Conservation (phyloP, 768 basidiomycete species). For the Termitomyces sp. region DNA sequence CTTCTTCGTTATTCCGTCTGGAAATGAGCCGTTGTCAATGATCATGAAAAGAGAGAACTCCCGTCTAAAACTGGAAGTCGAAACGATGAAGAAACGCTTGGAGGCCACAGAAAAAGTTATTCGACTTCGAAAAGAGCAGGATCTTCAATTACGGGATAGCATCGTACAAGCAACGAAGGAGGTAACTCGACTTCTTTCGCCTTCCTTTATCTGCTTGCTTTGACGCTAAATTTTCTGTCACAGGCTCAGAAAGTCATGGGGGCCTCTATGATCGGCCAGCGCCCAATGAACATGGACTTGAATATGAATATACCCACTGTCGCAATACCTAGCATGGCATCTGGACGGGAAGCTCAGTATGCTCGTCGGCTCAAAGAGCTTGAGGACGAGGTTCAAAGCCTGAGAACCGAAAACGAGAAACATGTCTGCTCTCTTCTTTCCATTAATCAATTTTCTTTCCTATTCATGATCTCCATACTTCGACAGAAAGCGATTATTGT, state of each 20-base stretch:
- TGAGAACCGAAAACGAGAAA: constrained; percentile 74
- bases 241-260: constrained; percentile 81
- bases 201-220: neutral
- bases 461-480: constrained; percentile 11
- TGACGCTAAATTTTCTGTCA: neutral
- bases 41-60: constrained; percentile 63
- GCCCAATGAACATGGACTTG: constrained; percentile 44
- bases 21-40: constrained; percentile 42
- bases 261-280: constrained; percentile 54
- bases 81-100: constrained; percentile 49
- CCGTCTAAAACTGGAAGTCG: constrained; percentile 54
- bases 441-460: neutral
- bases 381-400: constrained; percentile 65
- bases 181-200: constrained; percentile 19
- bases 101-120: constrained; percentile 56
- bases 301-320: constrained; percentile 48
- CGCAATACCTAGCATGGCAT: constrained; percentile 42
- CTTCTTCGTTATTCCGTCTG: constrained; percentile 68
- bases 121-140: constrained; percentile 71
- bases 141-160: constrained; percentile 72
- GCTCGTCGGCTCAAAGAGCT: constrained; percentile 68
- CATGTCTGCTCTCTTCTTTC: constrained; percentile 42
- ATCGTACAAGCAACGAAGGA: constrained; percentile 70
- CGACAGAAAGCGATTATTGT: constrained; percentile 74
- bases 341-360: constrained; percentile 50